Conservation (phyloP, 2,329 filamentous ascomycete genomes). For the Polytolypa hystricis region DNA sequence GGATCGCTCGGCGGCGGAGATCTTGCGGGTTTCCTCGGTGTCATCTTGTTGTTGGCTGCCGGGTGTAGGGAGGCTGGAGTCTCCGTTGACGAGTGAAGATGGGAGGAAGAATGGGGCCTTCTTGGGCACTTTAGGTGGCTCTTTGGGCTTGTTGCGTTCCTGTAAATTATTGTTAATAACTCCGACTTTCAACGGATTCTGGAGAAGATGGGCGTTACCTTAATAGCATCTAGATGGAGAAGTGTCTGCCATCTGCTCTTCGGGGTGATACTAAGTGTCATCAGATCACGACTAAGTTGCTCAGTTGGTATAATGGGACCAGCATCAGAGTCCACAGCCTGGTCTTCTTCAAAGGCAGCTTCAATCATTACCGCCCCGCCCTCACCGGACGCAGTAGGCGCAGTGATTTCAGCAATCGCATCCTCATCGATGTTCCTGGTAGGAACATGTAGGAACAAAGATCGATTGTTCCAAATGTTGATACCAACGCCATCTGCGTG, state of each 20-base stretch:
- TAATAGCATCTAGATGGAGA: conserved; percentile 82
- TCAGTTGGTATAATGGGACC: conserved; percentile 52
- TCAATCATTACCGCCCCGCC: conserved; percentile 65
- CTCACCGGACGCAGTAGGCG: conserved; percentile 72
- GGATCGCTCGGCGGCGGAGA: conserved; percentile 43
- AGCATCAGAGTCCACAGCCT: conserved; percentile 33
- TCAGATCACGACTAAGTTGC: conserved; percentile 70
- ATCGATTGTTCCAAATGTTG: conserved; percentile 92
- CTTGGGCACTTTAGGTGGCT: conserved; percentile 81
- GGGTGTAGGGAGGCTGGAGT: conserved; percentile 16
- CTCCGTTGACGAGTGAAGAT: conserved; percentile 18
- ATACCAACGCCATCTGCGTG: conserved; percentile 74
- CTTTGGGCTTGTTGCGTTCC: conserved; percentile 85
- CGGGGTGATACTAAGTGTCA: conserved; percentile 80
- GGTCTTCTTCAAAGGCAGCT: conserved; percentile 56
- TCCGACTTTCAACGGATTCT: conserved; percentile 7
- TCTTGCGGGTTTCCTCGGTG: conserved; percentile 18
- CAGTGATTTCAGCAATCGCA: conserved; percentile 53
- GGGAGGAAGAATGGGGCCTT: conserved; percentile 95
- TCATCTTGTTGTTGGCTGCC: conserved; percentile 19
- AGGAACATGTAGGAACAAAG: conserved; percentile 77
- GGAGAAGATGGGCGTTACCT: conserved; percentile 20
- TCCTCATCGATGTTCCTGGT: conserved; percentile 74
- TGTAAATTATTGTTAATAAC: conserved; percentile 26
- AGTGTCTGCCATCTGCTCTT: conserved; percentile 90